Conservation (phyloP, 2,329 filamentous ascomycete genomes). For the Botrytis hyacinthi region DNA sequence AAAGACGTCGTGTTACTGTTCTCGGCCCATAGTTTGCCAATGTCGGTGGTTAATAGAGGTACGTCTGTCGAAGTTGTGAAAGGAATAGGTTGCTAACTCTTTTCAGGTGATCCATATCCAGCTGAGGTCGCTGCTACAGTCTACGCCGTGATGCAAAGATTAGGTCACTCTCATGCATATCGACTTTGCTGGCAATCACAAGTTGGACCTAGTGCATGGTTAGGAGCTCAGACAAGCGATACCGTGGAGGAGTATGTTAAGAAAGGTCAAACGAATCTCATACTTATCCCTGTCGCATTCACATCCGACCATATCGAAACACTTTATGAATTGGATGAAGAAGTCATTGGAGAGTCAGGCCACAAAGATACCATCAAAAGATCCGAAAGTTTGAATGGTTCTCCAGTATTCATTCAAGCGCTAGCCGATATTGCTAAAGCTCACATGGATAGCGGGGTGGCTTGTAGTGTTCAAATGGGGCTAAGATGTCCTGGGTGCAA, state of each 20-base stretch:
- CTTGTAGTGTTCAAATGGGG: constrained; percentile 80
- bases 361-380: constrained; percentile 80
- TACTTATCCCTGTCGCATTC: constrained; percentile 93
- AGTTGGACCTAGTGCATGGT: constrained; percentile 91
- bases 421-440: constrained; percentile 81
- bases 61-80: constrained; percentile 31
- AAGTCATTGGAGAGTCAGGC: constrained; percentile 87
- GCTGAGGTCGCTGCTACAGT: constrained; percentile 95
- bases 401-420: constrained; percentile 82
- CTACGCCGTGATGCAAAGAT: constrained; percentile 89
- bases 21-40: constrained; percentile 92
- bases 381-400: constrained; percentile 89
- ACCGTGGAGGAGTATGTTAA: constrained; percentile 87
- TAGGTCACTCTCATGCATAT: constrained; percentile 87
- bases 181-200: constrained; percentile 97
- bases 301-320: constrained; percentile 99
- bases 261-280: constrained; percentile 86
- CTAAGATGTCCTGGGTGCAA: constrained; percentile 91
- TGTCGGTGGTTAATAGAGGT: constrained; percentile 95
- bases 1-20: constrained; percentile 84
- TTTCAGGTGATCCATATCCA: constrained; percentile 82
- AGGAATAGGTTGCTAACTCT: constrained; percentile 22
- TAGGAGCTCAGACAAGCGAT: constrained; percentile 87
- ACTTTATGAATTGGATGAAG: constrained; percentile 86
- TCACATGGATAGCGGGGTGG: constrained; percentile 67